Base-by-base conservation (phyloP, 2,329 filamentous ascomycete genomes). In the Fusarium begoniae region DNA sequence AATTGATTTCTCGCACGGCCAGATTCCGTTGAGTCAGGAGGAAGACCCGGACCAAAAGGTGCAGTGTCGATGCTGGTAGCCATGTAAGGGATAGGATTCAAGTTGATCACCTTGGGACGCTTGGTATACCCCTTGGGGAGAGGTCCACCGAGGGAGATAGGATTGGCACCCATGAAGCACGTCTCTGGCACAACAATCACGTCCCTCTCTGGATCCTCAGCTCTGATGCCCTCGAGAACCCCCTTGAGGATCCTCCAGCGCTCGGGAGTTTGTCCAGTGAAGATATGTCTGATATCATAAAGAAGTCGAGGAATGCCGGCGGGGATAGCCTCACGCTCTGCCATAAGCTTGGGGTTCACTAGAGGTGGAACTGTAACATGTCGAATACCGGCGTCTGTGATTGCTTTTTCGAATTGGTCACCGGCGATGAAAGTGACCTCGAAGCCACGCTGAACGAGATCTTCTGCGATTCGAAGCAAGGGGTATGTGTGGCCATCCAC, bases 151-250 rank as follows among this genome's bases (percentile, higher is more conserved):
- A 80, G 74, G 3, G 75, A 71, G 56, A 85, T 81, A 1, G 86
- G 84, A 2, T 82, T 68, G 17, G 80, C 70, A 1, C 84, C 85
- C 61, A 81, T 77, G 50, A 81, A 83, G 6, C 80, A 75, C 6
- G 79, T 77, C 72, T 88, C 87, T 40, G 80, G 79, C n/a, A 88
- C 58, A 18, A 86, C 76, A 26, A 88, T 69, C 35, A 88, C 79
- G 37, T 84, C 79, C 14, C 82, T 79, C 8, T 68, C 70, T 6
- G 82, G 80, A 38, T 84, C 78, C 5, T 78, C 63, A 13, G 78
- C 76, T 6, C 79, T 78, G 37, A 83, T 67, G 8, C 73, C 76
- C 75, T 81, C 80, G 20, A 85, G 83, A 6, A 81, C 78, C 15
- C 63, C 66, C 62, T 83, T 82, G 12, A 84, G 50, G 20, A 80